Evolutionary conservation across 2,329 filamentous ascomycete species (phyloP).

Genomic region (Colletotrichum sp.): DNA sequence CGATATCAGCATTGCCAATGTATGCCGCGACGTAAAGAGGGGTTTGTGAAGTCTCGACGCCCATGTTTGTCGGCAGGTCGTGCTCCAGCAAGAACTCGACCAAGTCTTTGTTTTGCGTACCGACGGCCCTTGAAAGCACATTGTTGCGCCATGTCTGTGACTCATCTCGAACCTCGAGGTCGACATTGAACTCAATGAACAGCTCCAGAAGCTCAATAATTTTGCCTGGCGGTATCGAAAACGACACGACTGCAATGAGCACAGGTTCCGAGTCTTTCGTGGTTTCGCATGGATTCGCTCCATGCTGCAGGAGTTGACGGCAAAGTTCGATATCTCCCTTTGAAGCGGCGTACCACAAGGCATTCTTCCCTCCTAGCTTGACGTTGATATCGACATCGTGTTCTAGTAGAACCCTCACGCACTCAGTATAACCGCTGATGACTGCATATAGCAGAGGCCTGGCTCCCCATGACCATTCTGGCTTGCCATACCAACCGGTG

Average conservation of each 20-base stretch:
- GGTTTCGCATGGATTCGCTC: background rate
- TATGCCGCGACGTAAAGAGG: background rate
- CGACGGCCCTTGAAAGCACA: background rate
- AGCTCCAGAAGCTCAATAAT: slow-evolving; percentile 10
- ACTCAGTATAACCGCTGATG: background rate
- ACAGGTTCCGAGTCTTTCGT: background rate
- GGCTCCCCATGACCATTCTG: background rate
- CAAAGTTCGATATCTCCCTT: background rate
- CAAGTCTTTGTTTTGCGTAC: background rate
- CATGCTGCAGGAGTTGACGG: background rate
- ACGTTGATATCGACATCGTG: background rate
- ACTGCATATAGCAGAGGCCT: background rate
- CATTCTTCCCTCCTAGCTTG: background rate
- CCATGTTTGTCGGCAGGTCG: background rate
- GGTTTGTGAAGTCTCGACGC: background rate
- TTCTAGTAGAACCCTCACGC: background rate
- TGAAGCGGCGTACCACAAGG: background rate
- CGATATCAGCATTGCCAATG: background rate
- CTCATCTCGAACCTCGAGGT: background rate
- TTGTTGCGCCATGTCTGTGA: background rate
- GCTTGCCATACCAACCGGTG: background rate
- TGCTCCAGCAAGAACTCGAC: background rate
- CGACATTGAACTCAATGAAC: background rate
- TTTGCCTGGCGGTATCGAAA: no score
- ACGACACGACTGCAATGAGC: background rate